These are phyloP conservation scores for Jacaranda copaia DNA, from an alignment of 257 asterid species.

Conservation along the genomic window DNA sequence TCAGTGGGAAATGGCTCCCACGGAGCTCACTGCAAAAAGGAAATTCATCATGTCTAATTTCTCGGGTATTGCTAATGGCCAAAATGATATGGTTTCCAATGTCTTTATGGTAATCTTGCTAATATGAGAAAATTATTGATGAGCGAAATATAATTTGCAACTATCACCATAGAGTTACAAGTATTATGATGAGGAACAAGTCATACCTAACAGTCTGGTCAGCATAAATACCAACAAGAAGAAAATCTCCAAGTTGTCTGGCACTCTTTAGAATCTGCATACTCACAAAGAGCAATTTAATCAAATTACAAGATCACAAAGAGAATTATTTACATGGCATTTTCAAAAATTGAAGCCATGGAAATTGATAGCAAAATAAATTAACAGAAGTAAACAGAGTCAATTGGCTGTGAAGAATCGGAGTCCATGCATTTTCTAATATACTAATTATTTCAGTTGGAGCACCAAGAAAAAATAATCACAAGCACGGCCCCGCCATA, in stretches of 20 bases:
- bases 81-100: slow-evolving; percentile 15
- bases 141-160: not conserved
- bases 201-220: slow-evolving; percentile 83
- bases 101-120: slow-evolving; percentile 24
- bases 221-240: slow-evolving; percentile 85
- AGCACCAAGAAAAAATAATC: too few species aligned
- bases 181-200: not conserved
- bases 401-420: too few species aligned
- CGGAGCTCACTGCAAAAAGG: slow-evolving; percentile 70
- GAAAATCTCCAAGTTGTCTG: slow-evolving; percentile 90
- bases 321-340: slow-evolving; percentile 15
- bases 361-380: too few species aligned
- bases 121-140: not conserved
- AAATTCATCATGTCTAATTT: slow-evolving; percentile 25
- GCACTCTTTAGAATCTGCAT: slow-evolving; percentile 86
- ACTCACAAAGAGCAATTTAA: slow-evolving; percentile 33
- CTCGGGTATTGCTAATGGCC: not conserved
- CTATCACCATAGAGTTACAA: not conserved
- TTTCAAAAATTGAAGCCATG: not conserved
- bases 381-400: too few species aligned
- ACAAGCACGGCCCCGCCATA: too few species aligned
- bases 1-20: slow-evolving; percentile 75
- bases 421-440: too few species aligned
- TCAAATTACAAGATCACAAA: slow-evolving; percentile 6
- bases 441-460: too few species aligned